Conservation (phyloP, 176 grass and related monocot genomes). For the Pharus latifolius region DNA sequence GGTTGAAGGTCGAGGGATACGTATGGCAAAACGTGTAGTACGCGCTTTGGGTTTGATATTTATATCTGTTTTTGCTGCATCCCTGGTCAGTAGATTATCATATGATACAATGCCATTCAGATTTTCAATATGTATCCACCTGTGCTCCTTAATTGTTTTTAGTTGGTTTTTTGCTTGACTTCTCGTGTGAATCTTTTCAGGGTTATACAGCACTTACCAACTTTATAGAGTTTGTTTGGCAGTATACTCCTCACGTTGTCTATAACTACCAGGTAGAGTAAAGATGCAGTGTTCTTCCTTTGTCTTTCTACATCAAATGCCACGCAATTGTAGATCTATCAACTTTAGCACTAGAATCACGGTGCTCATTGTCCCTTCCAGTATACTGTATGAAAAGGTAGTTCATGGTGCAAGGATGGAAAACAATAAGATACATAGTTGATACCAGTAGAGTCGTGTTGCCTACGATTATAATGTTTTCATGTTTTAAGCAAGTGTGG, state of each 20-base stretch:
- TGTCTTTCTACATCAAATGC: not conserved
- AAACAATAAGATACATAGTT: not conserved
- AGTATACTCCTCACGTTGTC: constrained; percentile 31
- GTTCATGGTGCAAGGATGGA: not conserved
- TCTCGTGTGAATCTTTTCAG: constrained; percentile 21
- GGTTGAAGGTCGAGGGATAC: constrained; percentile 72
- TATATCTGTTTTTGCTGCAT: constrained; percentile 67
- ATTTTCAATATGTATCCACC: not conserved
- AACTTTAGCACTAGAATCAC: not conserved
- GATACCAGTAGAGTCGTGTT: not conserved
- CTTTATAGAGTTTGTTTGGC: constrained; percentile 33
- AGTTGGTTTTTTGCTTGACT: constrained; percentile 3
- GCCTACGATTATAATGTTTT: not conserved
- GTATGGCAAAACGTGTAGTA: constrained; percentile 88
- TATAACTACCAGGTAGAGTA: constrained; percentile 64
- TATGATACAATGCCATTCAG: not conserved
- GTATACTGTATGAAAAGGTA: not conserved
- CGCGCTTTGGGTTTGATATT: constrained; percentile 84
- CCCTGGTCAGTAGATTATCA: constrained; percentile 32
- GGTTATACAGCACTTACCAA: constrained; percentile 35
- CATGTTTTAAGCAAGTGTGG: not conserved
- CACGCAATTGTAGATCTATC: not conserved
- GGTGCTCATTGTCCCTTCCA: not conserved
- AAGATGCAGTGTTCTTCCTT: not conserved
- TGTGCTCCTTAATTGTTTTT: not conserved